Evolutionary conservation across 2,329 filamentous ascomycete genomes (phyloP), one percentile per base, ranked within the genome.

Genomic region (Fusarium globosum): DNA sequence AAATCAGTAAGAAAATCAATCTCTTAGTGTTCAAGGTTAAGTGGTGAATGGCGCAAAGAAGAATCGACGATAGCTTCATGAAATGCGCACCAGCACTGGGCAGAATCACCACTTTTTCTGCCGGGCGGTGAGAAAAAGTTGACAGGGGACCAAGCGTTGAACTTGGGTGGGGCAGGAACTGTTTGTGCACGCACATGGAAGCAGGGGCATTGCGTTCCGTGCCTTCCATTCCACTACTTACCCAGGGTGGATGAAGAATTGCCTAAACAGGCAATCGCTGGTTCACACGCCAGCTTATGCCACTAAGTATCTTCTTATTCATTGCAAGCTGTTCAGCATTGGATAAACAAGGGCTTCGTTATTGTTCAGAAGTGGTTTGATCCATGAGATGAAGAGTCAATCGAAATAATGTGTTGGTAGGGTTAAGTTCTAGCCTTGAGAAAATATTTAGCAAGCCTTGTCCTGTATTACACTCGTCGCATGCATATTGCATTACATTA

Each of bases 71-170:
- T 74, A 63, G 64, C 58, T 68, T 76, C 64, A 73, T 35, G 41
- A 49, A 46, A 65, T 67, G 41, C 41, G 45, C 41, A 57, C 21
- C 57, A 30, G 46, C 51, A 43, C 52, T 49, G 51, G 69, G 48
- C 33, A 58, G 59, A 63, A 71, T 68, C 41, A 57, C 61, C 45
- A 65, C 71, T 77, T 77, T 77, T 81, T 80, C 77, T 81, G 79
- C 79, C 79, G 70, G 77, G 79, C 79, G 79, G 79, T 81, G 63
- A 71, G n/a, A 14, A 39, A 36, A n/a, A 18, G 20, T 42, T n/a
- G 42, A 49, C 55, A 49, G 38, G 60, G 61, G 49, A 43, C 21
- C 48, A 61, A 42, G n/a, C 51, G 36, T 36, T 43, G 30, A 20
- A 39, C 10, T 39, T 23, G 41, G 23, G 68, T 63, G 65, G 65